Conservation (phyloP, 495 filamentous ascomycete species). For the Xylaria scruposa region DNA sequence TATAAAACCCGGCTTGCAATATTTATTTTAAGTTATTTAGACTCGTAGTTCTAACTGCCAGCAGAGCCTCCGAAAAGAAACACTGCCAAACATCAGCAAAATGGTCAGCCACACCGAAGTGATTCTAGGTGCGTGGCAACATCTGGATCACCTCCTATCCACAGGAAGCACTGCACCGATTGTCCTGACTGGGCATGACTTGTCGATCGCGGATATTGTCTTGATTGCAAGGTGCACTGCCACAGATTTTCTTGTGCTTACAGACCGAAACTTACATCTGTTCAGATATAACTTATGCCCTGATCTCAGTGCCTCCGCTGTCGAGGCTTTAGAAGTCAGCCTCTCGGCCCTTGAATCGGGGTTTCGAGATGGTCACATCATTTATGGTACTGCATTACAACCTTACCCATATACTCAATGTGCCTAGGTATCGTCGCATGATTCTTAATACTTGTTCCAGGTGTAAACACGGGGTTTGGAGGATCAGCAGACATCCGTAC, state of each 20-base stretch:
- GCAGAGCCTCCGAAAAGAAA: too few species aligned
- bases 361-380: neutral
- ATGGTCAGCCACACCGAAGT: neutral
- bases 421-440: too few species aligned
- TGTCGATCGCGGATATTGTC: neutral
- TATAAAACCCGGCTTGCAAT: too few species aligned
- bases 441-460: slow-evolving; percentile 27
- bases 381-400: too few species aligned
- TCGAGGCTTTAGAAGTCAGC: neutral
- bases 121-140: neutral
- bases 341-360: neutral
- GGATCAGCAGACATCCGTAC: slow-evolving; percentile 62
- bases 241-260: too few species aligned
- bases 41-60: too few species aligned
- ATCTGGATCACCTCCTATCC: neutral
- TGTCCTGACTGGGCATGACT: neutral
- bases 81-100: too few species aligned
- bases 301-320: too few species aligned
- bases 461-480: slow-evolving; percentile 66
- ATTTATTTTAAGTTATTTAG: too few species aligned
- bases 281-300: too few species aligned
- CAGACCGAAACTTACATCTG: too few species aligned
- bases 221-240: neutral
- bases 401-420: too few species aligned
- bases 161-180: neutral